phyloP scores from a whole-genome alignment of 805 yeast genomes.

The Kockiozyma suomiensis region DNA sequence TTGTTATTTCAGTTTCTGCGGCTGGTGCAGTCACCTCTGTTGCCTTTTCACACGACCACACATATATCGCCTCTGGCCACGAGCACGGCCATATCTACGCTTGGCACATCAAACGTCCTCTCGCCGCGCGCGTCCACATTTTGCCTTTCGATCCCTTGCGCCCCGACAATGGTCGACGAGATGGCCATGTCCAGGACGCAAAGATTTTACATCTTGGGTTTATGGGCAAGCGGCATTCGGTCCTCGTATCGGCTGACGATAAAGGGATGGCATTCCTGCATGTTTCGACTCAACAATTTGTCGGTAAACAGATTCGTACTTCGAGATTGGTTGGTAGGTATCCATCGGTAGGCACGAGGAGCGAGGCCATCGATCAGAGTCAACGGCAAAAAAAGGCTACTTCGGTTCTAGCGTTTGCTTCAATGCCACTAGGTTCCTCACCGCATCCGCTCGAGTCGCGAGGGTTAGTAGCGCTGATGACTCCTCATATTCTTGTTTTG shows the following conservation, averaged over 20 bases:
- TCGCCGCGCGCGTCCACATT: slow-evolving; percentile 40
- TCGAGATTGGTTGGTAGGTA: slow-evolving; percentile 58
- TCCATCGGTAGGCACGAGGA: slow-evolving; percentile 38
- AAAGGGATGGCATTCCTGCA: slow-evolving; percentile 65
- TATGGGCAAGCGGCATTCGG: slow-evolving; percentile 56
- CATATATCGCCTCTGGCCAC: slow-evolving; percentile 69
- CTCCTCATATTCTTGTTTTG: slow-evolving; percentile 53
- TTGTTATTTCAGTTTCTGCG: slow-evolving; percentile 38
- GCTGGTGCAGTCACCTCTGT: slow-evolving; percentile 58
- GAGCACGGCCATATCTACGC: slow-evolving; percentile 62
- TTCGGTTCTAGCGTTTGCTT: slow-evolving; percentile 48
- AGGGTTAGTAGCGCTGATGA: slow-evolving; percentile 64
- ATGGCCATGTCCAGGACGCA: slow-evolving; percentile 47
- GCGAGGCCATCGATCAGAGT: slow-evolving; percentile 16
- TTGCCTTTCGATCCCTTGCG: slow-evolving; percentile 37
- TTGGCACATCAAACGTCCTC: slow-evolving; percentile 60
- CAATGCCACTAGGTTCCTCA: slow-evolving; percentile 64
- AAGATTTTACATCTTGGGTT: slow-evolving; percentile 52
- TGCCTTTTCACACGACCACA: slow-evolving; percentile 67
- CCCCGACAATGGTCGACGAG: slow-evolving; percentile 30
- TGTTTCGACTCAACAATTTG: slow-evolving; percentile 59
- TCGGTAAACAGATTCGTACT: slow-evolving; percentile 54
- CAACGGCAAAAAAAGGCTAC: slow-evolving; percentile 34
- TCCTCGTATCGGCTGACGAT: slow-evolving; percentile 57
- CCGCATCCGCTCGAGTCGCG: slow-evolving; percentile 57